Conservation (phyloP, 306 rosid species). For the Ormosia emarginata region DNA sequence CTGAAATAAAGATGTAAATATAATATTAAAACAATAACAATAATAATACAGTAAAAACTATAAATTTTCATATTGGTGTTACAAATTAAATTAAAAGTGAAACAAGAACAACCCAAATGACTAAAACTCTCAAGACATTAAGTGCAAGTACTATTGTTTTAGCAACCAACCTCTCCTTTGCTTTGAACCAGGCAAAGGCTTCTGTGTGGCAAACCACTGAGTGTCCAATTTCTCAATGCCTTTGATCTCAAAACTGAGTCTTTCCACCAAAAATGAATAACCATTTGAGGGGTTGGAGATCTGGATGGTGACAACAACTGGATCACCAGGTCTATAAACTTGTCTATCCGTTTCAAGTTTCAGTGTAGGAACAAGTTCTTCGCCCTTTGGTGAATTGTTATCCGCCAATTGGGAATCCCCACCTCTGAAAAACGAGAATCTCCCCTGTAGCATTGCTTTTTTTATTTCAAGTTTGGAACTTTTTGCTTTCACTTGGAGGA, state of each 20-base stretch:
- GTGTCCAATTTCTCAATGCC: slow-evolving; percentile 83
- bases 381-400: slow-evolving; percentile 23
- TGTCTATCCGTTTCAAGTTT: slow-evolving; percentile 75
- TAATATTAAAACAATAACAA: not conserved
- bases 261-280: slow-evolving; percentile 69
- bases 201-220: slow-evolving; percentile 93
- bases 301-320: slow-evolving; percentile 66
- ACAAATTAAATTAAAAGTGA: not conserved
- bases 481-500: not conserved
- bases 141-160: not conserved
- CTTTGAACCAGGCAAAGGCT: slow-evolving; percentile 66
- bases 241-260: slow-evolving; percentile 76
- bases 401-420: slow-evolving; percentile 30
- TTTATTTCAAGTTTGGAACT: not conserved
- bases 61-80: not conserved
- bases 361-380: slow-evolving; percentile 43
- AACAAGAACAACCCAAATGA: not conserved
- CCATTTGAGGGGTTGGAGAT: slow-evolving; percentile 49
- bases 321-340: slow-evolving; percentile 91
- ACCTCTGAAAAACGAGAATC: slow-evolving; percentile 65
- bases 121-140: not conserved
- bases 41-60: not conserved
- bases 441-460: slow-evolving; percentile 52
- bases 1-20: slow-evolving; percentile 33
- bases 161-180: slow-evolving; percentile 71